Conservation (phyloP, 2,329 filamentous ascomycete genomes). For the Ophiocordyceps camponoti-leonardi region DNA sequence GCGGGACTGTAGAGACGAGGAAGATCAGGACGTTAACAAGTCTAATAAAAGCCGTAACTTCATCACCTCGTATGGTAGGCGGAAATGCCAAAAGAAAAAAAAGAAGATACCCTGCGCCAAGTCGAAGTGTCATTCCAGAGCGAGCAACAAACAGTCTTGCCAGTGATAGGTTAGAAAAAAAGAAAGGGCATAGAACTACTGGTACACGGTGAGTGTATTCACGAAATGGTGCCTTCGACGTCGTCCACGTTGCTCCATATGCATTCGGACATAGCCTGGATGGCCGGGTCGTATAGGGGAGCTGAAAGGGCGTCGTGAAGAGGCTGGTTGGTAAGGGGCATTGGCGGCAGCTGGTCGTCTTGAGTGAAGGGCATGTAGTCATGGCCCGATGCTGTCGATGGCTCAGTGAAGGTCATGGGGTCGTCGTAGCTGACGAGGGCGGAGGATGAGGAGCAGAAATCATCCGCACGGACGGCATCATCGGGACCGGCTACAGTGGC, state of each 20-base stretch:
- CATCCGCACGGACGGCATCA: not conserved
- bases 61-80: too few species aligned
- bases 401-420: not conserved
- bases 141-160: too few species aligned
- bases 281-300: not conserved
- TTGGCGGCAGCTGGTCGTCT: not conserved
- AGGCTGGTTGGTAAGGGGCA: not conserved
- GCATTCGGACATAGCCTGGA: not conserved
- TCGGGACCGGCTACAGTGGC: not conserved
- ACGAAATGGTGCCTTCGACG: not conserved
- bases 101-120: too few species aligned
- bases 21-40: too few species aligned
- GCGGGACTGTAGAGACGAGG: too few species aligned
- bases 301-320: not conserved
- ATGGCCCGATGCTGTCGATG: not conserved
- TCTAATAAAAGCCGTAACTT: too few species aligned
- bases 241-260: constrained; percentile 1
- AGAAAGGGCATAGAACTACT: too few species aligned
- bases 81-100: too few species aligned
- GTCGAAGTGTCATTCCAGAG: too few species aligned
- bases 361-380: not conserved
- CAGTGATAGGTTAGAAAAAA: too few species aligned
- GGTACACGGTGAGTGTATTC: too few species aligned
- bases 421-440: not conserved
- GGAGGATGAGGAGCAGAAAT: not conserved